phyloP scores from a whole-genome alignment of 495 filamentous ascomycete species.

The Aspergillus steynii region DNA sequence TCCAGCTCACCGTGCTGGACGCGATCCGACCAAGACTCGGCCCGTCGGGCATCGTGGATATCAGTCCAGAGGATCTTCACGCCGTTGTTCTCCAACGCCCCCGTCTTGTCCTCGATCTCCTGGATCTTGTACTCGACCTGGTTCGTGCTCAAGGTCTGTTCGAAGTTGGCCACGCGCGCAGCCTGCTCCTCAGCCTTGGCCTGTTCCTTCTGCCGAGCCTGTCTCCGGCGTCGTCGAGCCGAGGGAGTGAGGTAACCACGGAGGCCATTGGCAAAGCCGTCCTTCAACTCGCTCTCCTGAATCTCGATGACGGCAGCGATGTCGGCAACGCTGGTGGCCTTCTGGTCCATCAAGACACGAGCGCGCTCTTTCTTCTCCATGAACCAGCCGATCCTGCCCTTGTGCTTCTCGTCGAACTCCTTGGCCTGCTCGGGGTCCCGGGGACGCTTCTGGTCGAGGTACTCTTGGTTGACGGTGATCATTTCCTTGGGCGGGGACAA shows the following conservation, averaged over 20 bases:
- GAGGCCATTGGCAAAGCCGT: slow-evolving; percentile 31
- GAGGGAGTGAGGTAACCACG: slow-evolving; percentile 35
- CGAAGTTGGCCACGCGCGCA: slow-evolving; percentile 31
- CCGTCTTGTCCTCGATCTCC: slow-evolving; percentile 31
- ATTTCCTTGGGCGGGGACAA: slow-evolving; percentile 45
- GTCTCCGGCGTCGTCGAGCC: slow-evolving; percentile 31
- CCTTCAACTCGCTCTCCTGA: slow-evolving; percentile 42
- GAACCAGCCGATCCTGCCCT: slow-evolving; percentile 41
- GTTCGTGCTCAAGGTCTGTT: slow-evolving; percentile 28
- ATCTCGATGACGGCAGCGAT: slow-evolving; percentile 73
- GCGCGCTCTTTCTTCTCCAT: slow-evolving; percentile 59
- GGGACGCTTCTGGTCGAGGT: slow-evolving; percentile 60
- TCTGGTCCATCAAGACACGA: slow-evolving; percentile 75
- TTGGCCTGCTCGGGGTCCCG: slow-evolving; percentile 46
- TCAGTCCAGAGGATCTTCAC: slow-evolving; percentile 72
- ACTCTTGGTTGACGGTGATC: slow-evolving; percentile 50
- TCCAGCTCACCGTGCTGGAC: slow-evolving; percentile 62
- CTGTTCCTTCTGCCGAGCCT: slow-evolving; percentile 40
- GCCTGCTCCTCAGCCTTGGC: slow-evolving; percentile 35
- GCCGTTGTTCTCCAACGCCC: slow-evolving; percentile 29
- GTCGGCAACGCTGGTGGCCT: slow-evolving; percentile 85
- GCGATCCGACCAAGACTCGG: slow-evolving; percentile 64
- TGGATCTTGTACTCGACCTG: slow-evolving; percentile 31
- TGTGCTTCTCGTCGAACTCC: slow-evolving; percentile 47
- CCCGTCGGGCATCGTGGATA: slow-evolving; percentile 63